phyloP scores from a whole-genome alignment of 83 land plant species.

The Diphasiastrum complanatum region DNA sequence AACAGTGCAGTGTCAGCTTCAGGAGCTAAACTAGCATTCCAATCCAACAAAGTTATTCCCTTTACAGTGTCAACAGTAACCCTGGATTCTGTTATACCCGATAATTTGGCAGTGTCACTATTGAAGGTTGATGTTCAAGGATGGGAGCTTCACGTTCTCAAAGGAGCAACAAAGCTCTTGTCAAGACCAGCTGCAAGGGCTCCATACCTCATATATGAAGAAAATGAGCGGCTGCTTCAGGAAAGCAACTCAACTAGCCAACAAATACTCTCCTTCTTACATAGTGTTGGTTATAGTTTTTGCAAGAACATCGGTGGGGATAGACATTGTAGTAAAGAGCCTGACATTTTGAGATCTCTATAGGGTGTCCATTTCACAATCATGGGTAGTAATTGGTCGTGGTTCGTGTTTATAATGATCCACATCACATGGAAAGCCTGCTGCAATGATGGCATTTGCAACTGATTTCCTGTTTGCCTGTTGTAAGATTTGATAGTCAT shows the following conservation, averaged over 20 bases:
- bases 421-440: too few species aligned
- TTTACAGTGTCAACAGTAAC: conserved; percentile 50
- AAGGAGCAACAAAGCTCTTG: conserved; percentile 54
- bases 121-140: conserved; percentile 87
- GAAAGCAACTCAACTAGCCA: conserved; percentile 67
- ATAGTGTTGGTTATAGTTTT: conserved; percentile 46
- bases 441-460: too few species aligned
- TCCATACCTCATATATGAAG: conserved; percentile 73
- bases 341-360: too few species aligned
- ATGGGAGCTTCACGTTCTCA: conserved; percentile 72
- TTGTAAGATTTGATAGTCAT: too few species aligned
- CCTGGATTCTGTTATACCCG: conserved; percentile 53
- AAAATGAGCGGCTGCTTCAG: conserved; percentile 63
- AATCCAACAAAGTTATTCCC: conserved; percentile 58
- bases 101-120: conserved; percentile 41
- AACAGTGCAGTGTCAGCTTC: conserved; percentile 83
- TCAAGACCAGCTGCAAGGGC: conserved; percentile 59
- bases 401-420: too few species aligned
- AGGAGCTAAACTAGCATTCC: conserved; percentile 69
- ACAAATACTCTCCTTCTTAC: conserved; percentile 49
- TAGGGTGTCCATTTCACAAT: too few species aligned
- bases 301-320: conserved; percentile 62
- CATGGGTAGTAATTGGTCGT: too few species aligned
- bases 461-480: too few species aligned
- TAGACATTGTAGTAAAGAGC: conserved; percentile 65